A percentile compares a stretch with the other conserved stretches of the same genome.
Evolutionary conservation across 1,284 basidiomycete genomes (phyloP).

Genomic region (Cutaneotrichosporon sp.): DNA sequence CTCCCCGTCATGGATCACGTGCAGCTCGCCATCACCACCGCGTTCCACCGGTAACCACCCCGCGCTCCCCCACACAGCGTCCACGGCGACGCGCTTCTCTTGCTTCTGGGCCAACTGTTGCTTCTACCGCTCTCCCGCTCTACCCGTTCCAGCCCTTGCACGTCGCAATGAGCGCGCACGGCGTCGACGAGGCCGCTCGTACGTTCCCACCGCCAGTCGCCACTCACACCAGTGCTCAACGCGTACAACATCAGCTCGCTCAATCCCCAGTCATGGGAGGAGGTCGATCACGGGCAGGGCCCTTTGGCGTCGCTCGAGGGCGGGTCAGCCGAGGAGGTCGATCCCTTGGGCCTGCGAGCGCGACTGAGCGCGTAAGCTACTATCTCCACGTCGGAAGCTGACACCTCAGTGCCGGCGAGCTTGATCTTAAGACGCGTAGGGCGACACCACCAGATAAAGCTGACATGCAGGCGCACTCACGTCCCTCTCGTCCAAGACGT

Average conservation of each 20-base stretch:
- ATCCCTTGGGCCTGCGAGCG: conserved; percentile 44
- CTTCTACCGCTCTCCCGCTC: too few relatives aligned
- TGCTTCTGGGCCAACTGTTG: too few relatives aligned
- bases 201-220: background rate
- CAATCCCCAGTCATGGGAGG: conserved; percentile 46
- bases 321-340: conserved; percentile 41
- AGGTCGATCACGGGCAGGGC: conserved; percentile 45
- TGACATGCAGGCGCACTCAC: conserved; percentile 64
- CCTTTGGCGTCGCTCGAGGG: conserved; percentile 40
- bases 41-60: background rate
- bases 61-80: too few relatives aligned
- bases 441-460: conserved; percentile 1
- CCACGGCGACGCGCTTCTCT: too few relatives aligned
- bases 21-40: background rate
- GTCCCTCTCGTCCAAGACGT: conserved; percentile 82
- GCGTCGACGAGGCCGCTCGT: conserved; percentile 10
- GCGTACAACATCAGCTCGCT: conserved; percentile 46
- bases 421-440: conserved; percentile 44
- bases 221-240: conserved; percentile 40
- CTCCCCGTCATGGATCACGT: background rate
- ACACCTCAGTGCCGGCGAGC: conserved; percentile 22
- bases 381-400: background rate
- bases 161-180: conserved; percentile 5
- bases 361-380: conserved; percentile 38
- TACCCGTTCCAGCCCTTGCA: too few relatives aligned